Evolutionary conservation across 2,329 filamentous ascomycete species (phyloP), one percentile per base, ranked within the genome.

Genomic region (Paraphaeosphaeria sporulosa): DNA sequence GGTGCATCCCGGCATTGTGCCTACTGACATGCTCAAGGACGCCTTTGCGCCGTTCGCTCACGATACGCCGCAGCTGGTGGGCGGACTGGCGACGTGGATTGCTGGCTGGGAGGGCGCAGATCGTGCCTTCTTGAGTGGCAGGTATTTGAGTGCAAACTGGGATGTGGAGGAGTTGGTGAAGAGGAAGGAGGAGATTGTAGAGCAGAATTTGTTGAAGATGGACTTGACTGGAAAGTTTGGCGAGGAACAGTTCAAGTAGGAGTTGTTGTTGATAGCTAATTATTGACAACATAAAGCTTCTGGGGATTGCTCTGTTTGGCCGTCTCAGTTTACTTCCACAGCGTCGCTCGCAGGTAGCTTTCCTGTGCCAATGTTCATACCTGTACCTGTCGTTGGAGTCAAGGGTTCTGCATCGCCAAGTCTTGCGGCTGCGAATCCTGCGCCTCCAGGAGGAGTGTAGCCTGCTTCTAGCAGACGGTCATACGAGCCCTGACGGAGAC

Each of bases 61-160:
- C 3, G 71, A 76, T 30, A 72, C 64, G 1, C 69, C 69, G 0
- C 69, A 70, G 44, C 61, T 78, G 6, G 66, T 71, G 15, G 75
- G 71, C 17, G 74, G 71, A 13, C 52, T 68, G 6, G 68, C 50
- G 0, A 68, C 75, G 0, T 76, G 70, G 71, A 48, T 74, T 0
- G 50, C 62, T 23, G 65, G 59, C 2, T 64, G 68, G 25, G 62
- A 74, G 58, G 73, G 68, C 0, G 21, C 23, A n/a, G 50, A 53
- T 25, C 36, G 34, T 13, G 58, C 42, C 15, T 76, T 72, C 32
- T 43, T 75, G 13, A 73, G 64, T 53, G 73, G 72, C 3, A 60
- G 65, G 30, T 71, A 71, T 49, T 55, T 76, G 2, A 55, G 57
- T 46, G 60, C 62, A 0, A 72, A 75, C 38, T 76, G 73, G 74